Base-by-base conservation (phyloP, 2,329 filamentous ascomycete species). In the Alternaria sp. region DNA sequence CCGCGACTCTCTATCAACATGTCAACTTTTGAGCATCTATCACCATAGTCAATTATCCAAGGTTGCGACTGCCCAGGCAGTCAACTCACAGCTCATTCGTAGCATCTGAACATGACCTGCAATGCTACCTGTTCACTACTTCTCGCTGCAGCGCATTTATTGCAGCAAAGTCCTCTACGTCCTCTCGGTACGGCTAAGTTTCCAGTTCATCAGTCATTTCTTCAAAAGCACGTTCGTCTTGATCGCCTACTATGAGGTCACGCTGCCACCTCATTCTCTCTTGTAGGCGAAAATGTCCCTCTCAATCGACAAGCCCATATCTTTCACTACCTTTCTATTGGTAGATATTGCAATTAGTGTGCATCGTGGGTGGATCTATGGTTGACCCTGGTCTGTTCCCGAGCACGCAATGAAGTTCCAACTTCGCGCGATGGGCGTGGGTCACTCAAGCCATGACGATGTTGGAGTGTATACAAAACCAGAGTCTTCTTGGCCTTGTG, bases 381-480 rank as follows among this genome's bases (percentile, higher is more conserved):
- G 14, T 28, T 30, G 20, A 39, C 48, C 34, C 48, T 39, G 16
- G 34, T 51, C 34, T 1, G 24, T 51, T 51, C 22, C 34, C 22
- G 24, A 51, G 48, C 48, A 51, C 48, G 48, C 48, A 39, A 51
- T 51, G 48, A 5, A 51, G 20, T 28, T 51, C 16, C 8, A 39
- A 39, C 48, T 39, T 51, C 42, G 48, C 48, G 48, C 48, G 11
- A 51, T 51, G 46, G 34, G 34, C 28, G 30, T 48, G 30, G 46
- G 46, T 22, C 18, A 20, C 38, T 39, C 6, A 20, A 9, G 11
- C 11, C n/a, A 22, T 22, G 39, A 41, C 18, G 18, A 41, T 41
- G 6, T 39, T 16, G 7, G 11, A 11, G 9, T 41, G 9, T 11
- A 22, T 41, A 41, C 18, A 41, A 20, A 41, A 22, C 12, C 9